Evolutionary conservation across 495 filamentous ascomycete genomes (phyloP).

Genomic region (Aspergillus sparsus): DNA sequence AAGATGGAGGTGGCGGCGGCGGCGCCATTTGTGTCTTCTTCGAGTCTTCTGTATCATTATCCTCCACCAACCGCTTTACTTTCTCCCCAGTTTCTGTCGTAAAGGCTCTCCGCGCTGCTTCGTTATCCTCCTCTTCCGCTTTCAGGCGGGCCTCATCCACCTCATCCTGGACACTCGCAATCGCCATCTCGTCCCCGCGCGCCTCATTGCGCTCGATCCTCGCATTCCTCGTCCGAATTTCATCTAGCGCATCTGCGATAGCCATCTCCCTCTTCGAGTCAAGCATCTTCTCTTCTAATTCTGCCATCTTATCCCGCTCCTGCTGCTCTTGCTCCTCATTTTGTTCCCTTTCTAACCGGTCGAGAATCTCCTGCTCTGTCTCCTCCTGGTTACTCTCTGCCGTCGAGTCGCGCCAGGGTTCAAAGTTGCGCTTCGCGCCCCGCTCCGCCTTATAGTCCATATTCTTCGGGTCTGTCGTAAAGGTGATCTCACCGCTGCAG

Average conservation of each 20-base stretch:
- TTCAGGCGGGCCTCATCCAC: conserved; percentile 60
- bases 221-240: conserved; percentile 90
- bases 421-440: conserved; percentile 90
- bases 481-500: conserved; percentile 87
- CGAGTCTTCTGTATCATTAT: conserved; percentile 31
- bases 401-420: conserved; percentile 72
- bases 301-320: conserved; percentile 73
- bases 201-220: conserved; percentile 74
- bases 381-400: conserved; percentile 55
- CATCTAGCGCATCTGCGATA: conserved; percentile 93
- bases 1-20: conserved; percentile 58
- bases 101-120: conserved; percentile 80
- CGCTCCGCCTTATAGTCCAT: conserved; percentile 88
- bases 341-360: conserved; percentile 78
- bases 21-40: conserved; percentile 35
- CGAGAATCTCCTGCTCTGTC: conserved; percentile 85
- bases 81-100: conserved; percentile 58
- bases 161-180: conserved; percentile 43
- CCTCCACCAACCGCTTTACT: conserved; percentile 52
- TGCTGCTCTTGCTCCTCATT: conserved; percentile 54
- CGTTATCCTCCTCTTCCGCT: conserved; percentile 82
- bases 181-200: conserved; percentile 46
- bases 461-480: conserved; percentile 91
- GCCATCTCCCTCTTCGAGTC: conserved; percentile 98
- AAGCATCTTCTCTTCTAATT: conserved; percentile 77